These are phyloP conservation scores for Daldinia bambusicola DNA, from an alignment of 495 filamentous ascomycete species.

Conservation along the genomic window DNA sequence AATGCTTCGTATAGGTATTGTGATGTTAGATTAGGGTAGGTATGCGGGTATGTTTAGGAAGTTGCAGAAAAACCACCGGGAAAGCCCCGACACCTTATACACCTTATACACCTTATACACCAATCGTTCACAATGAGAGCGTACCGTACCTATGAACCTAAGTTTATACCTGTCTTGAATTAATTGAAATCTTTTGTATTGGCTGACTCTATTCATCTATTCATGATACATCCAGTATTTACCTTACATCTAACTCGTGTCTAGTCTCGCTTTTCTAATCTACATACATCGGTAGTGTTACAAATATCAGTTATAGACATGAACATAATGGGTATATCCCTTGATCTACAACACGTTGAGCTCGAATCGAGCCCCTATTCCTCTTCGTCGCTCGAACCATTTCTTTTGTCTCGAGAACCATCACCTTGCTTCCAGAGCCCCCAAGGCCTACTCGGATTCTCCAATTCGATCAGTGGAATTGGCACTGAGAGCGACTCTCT, in stretches of 20 bases:
- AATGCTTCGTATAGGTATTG: not conserved
- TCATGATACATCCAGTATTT: not conserved
- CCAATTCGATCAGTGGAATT: constrained; percentile 25
- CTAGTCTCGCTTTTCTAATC: too few species aligned
- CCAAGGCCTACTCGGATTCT: not conserved
- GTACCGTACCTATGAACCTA: not conserved
- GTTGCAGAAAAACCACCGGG: not conserved
- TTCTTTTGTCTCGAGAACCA: not conserved
- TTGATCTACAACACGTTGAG: not conserved
- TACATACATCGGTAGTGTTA: not conserved
- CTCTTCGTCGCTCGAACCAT: not conserved
- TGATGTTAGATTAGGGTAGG: constrained; percentile 11
- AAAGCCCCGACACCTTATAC: not conserved
- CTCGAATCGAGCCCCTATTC: not conserved
- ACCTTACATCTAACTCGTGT: too few species aligned
- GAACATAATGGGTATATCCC: not conserved
- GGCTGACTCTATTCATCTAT: not conserved
- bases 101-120: too few species aligned
- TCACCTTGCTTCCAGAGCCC: not conserved
- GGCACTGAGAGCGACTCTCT: constrained; percentile 30
- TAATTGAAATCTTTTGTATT: not conserved
- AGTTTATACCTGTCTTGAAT: not conserved
- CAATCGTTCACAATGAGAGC: too few species aligned
- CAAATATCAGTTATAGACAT: not conserved
- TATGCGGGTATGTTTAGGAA: not conserved